Evolutionary conservation across 2,329 filamentous ascomycete genomes (phyloP), one percentile per base, ranked within the genome.

Genomic region (Aureobasidium sp.): DNA sequence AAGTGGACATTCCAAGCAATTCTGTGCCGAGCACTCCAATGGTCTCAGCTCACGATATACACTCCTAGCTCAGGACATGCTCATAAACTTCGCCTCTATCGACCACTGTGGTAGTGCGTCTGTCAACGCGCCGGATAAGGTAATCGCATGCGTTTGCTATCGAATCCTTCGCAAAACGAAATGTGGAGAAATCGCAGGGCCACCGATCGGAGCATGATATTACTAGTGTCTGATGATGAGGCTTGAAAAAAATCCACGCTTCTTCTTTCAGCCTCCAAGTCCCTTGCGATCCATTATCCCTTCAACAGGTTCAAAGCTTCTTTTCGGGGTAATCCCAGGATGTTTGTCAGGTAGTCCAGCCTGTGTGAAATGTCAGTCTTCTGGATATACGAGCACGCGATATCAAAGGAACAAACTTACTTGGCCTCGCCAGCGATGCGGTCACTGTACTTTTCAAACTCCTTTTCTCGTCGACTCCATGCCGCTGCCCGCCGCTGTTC

Each of bases 391-490:
- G 20, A 17, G 22, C 36, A 39, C 48, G 39, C 48, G 47, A 61
- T 48, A 44, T 61, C 29, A 20, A 17, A 41, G 29, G 12, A 39
- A 41, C 37, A 17, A 17, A 82, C 87, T 83, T 77, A 96, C 91
- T 89, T 93, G 68, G 91, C 89, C 68, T 88, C 86, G 57, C 80
- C 82, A 48, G 84, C 83, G 71, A 91, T 82, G 71, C 82, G 81
- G 70, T 82, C 81, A 76, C 87, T 87, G 71, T 91, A 82, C 64
- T 84, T 82, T 69, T 89, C 85, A 74, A 95, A 93, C 65, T 85
- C 82, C 67, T 87, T 81, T 73, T 90, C 86, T 71, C 88, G 90
- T 68, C 85, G 82, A 69, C 89, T 87, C 86, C 87, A 90, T 17
- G 84, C 83, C 31, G 78, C 74, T 0, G 83, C 84, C 65, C 90